These are phyloP conservation scores for Bipolaris bicolor DNA, from an alignment of 2,329 filamentous ascomycete species.

Conservation along the genomic window DNA sequence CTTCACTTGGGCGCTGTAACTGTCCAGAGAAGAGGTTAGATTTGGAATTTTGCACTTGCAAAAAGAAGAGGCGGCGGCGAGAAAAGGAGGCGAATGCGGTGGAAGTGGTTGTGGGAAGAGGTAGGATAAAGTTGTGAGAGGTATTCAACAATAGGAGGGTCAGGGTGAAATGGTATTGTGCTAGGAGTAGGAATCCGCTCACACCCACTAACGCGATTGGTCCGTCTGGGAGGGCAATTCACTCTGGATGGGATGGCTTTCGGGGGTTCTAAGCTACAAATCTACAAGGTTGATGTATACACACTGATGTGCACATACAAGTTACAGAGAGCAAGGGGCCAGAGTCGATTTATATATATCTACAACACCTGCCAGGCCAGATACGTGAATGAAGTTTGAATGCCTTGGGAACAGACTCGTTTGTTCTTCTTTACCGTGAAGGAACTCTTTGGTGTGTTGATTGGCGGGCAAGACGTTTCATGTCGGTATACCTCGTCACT, in stretches of 20 bases:
- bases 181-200: background rate
- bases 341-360: slow-evolving; percentile 8
- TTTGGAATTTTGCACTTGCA: background rate
- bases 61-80: background rate
- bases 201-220: background rate
- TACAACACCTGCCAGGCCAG: background rate
- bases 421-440: slow-evolving; percentile 3
- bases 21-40: background rate
- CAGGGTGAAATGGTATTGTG: background rate
- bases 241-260: background rate
- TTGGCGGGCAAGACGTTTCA: background rate
- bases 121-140: background rate
- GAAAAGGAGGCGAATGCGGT: no score
- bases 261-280: no score
- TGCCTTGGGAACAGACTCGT: background rate
- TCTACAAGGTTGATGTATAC: background rate
- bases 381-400: slow-evolving; percentile 5
- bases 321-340: background rate
- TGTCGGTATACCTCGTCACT: slow-evolving; percentile 9
- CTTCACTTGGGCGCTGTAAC: background rate
- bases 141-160: background rate
- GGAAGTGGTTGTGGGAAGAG: background rate
- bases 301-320: background rate
- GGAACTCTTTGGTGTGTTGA: background rate
- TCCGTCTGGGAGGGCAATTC: background rate